Percentiles rank a stretch among this genome's conserved stretches.
Evolutionary conservation across 2,329 filamentous ascomycete species (phyloP).

Genomic region (Hymenotorrendiella dingleyae): DNA sequence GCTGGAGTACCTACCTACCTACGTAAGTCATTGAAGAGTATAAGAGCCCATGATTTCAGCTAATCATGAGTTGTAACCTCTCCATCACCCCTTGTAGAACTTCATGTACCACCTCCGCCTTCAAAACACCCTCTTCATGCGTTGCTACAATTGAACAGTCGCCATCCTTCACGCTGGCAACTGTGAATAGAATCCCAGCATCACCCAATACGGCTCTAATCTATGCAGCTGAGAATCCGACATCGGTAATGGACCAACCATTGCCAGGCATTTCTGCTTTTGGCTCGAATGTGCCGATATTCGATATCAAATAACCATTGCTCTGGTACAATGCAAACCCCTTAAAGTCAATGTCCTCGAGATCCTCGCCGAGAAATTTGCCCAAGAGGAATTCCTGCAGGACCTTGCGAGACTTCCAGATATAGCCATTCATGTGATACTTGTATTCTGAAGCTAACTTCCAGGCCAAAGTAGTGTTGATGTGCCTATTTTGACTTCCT

Average conservation of each 20-base stretch:
- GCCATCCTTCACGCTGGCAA: constrained; percentile 9
- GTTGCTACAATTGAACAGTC: constrained; percentile 13
- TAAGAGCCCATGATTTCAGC: not conserved
- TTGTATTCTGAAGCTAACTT: constrained; percentile 12
- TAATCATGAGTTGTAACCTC: constrained; percentile 8
- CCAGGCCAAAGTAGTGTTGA: too few species aligned
- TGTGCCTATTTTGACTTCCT: too few species aligned
- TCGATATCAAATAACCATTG: constrained; percentile 14
- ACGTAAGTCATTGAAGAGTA: not conserved
- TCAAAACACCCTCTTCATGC: constrained; percentile 13
- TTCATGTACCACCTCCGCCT: constrained; percentile 11
- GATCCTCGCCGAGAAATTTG: constrained; percentile 13
- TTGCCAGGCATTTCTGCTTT: constrained; percentile 5
- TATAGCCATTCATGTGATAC: constrained; percentile 7
- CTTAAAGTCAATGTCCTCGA: constrained; percentile 13
- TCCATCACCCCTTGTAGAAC: constrained; percentile 3
- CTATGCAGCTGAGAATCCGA: constrained; percentile 11
- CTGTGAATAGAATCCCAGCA: constrained; percentile 10
- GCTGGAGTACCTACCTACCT: not conserved
- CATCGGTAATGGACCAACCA: constrained; percentile 10
- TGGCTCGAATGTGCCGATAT: constrained; percentile 13
- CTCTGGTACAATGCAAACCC: constrained; percentile 10
- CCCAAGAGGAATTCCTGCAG: constrained; percentile 8
- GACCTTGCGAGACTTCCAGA: constrained; percentile 4
- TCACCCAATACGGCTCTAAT: constrained; percentile 11